Base-by-base conservation (phyloP, 2,329 filamentous ascomycete genomes). In the Phialocephala sp. region DNA sequence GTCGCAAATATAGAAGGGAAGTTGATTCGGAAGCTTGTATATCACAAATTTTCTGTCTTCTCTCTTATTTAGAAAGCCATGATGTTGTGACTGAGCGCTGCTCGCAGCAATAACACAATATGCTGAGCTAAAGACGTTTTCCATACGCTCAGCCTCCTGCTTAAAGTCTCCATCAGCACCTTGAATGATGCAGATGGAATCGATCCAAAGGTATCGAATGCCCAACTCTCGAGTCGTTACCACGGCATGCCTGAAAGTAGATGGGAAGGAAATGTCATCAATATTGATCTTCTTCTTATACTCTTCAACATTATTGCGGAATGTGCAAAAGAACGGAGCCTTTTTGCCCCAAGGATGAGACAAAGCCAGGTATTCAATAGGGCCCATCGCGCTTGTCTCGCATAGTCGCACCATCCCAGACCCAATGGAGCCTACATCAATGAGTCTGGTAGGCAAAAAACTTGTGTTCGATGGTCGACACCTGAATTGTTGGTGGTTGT, bases 171-270 rank as follows among this genome's bases (percentile, higher is more conserved):
- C 63, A 61, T 74, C 64, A 12, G 68, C 64, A 20, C 73, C 71
- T 36, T 78, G 75, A 24, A 75, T 69, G 39, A 78, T 76, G 58
- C 76, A 78, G 0, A 77, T 63, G 8, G 72, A 72, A 65, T 77
- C 76, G 24, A 77, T 74, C 76, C 76, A 77, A 24, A 77, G 65
- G 62, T 76, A 77, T 1, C 66, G 27, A 9, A 76, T 12, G 0
- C 66, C 68, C 35, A 78, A 67, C n/a, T 63, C 61, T 22, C 73
- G 65, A 4, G 74, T 72, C 9, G 73, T 67, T 3, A 27, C 18
- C 24, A 77, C 68, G 9, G 76, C 73, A 22, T 78, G 71, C 35
- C 59, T 69, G 56, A 76, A 74, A 4, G 65, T 71, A 39, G 60
- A 62, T 1, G 72, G 68, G n/a, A n/a, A n/a, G n/a, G n/a, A n/a